These are phyloP conservation scores for Starmerella vitae DNA, from an alignment of 805 yeast genomes.

Conservation along the genomic window DNA sequence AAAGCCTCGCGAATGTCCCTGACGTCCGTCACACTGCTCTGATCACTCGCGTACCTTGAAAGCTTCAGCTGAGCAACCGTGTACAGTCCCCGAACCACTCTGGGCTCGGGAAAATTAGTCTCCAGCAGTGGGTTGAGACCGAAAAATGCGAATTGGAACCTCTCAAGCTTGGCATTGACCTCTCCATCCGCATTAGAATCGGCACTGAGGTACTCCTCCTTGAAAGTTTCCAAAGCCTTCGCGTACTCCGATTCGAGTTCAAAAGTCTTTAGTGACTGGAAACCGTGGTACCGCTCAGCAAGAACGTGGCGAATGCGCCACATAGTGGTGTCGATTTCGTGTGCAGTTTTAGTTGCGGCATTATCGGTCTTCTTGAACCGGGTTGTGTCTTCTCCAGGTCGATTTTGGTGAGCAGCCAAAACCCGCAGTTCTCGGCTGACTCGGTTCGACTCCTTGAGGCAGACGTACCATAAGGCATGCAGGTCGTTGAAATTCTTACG, in stretches of 20 bases:
- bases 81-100: constrained; percentile 53
- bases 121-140: constrained; percentile 67
- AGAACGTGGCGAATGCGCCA: constrained; percentile 74
- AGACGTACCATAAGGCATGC: constrained; percentile 81
- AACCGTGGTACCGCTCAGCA: constrained; percentile 69
- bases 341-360: constrained; percentile 27
- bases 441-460: constrained; percentile 69
- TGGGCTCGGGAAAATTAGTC: constrained; percentile 43
- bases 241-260: constrained; percentile 30
- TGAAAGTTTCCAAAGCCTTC: constrained; percentile 44
- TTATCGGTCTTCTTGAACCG: constrained; percentile 9
- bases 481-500: constrained; percentile 83
- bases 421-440: constrained; percentile 63
- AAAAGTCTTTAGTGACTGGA: constrained; percentile 41
- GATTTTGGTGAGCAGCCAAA: constrained; percentile 29
- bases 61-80: constrained; percentile 58
- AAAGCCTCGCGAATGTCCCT: constrained; percentile 35
- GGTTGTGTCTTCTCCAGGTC: constrained; percentile 19
- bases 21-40: constrained; percentile 17
- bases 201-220: constrained; percentile 40
- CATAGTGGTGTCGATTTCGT: constrained; percentile 47
- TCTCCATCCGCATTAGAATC: constrained; percentile 43
- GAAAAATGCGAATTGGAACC: constrained; percentile 69
- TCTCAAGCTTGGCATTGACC: constrained; percentile 53
- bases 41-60: constrained; percentile 34